These are phyloP conservation scores for Boletus semigastroideus DNA, from an alignment of 1,284 basidiomycete genomes.

Conservation along the genomic window DNA sequence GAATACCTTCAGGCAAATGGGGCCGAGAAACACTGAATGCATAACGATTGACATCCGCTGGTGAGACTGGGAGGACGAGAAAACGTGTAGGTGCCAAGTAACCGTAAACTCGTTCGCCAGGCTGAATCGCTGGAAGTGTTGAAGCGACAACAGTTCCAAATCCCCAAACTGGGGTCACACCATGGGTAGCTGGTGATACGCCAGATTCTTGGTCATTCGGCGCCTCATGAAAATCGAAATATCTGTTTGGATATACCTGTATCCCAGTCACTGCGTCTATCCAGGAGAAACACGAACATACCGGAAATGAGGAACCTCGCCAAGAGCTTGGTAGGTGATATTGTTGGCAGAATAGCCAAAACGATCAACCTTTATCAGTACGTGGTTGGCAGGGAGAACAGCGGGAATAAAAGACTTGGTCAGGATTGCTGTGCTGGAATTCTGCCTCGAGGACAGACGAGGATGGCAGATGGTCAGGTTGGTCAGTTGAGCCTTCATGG, in stretches of 20 bases:
- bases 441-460: conserved; percentile 28
- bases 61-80: conserved; percentile 50
- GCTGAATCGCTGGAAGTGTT: conserved; percentile 43
- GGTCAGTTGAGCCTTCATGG: conserved; percentile 8
- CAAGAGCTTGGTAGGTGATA: conserved; percentile 56
- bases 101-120: conserved; percentile 62
- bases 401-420: conserved; percentile 28
- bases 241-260: conserved; percentile 38
- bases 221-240: conserved; percentile 60
- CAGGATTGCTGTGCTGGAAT: conserved; percentile 21
- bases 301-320: conserved; percentile 63
- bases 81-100: conserved; percentile 60
- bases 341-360: conserved; percentile 71
- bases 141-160: conserved; percentile 56
- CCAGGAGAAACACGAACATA: conserved; percentile 24
- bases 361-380: conserved; percentile 56
- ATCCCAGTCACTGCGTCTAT: neutral
- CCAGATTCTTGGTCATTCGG: conserved; percentile 35
- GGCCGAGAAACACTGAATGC: conserved; percentile 55
- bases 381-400: conserved; percentile 43
- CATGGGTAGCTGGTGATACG: conserved; percentile 49
- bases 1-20: conserved; percentile 54
- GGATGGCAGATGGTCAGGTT: conserved; percentile 36
- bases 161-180: conserved; percentile 66
- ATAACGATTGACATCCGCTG: conserved; percentile 48